phyloP scores from a whole-genome alignment of 768 basidiomycete species.

The Suillus variegatus region DNA sequence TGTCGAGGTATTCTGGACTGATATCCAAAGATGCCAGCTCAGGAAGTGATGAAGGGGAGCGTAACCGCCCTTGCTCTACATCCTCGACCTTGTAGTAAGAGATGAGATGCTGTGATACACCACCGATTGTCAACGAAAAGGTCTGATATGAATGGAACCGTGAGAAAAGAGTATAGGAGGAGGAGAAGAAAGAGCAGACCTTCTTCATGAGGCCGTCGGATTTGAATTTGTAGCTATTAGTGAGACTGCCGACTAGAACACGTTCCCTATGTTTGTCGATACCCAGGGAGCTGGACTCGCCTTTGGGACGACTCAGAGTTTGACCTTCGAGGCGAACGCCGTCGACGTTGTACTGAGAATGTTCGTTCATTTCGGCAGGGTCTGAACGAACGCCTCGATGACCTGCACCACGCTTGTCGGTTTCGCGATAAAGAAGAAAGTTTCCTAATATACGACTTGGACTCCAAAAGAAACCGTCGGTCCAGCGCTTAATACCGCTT shows the following conservation, averaged over 20 bases:
- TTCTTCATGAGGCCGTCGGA: constrained; percentile 95
- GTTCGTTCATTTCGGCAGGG: constrained; percentile 38
- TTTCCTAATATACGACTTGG: constrained; percentile 92
- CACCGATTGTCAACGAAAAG: constrained; percentile 84
- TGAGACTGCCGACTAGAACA: constrained; percentile 85
- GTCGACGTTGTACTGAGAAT: constrained; percentile 37
- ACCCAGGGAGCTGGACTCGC: constrained; percentile 44
- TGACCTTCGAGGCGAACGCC: constrained; percentile 36
- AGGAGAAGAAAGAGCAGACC: constrained; percentile 46
- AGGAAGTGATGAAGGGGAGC: constrained; percentile 83
- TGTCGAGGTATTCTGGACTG: constrained; percentile 84
- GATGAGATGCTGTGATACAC: constrained; percentile 88
- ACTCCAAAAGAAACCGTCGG: constrained; percentile 96
- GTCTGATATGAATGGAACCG: constrained; percentile 53
- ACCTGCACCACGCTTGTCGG: constrained; percentile 76
- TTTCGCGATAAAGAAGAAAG: constrained; percentile 94
- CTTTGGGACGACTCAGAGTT: constrained; percentile 66
- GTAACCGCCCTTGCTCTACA: constrained; percentile 84
- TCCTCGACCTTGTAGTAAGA: constrained; percentile 95
- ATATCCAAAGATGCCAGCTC: constrained; percentile 88
- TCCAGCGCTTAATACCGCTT: constrained; percentile 97
- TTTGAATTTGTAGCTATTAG: constrained; percentile 94
- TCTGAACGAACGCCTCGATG: constrained; percentile 55
- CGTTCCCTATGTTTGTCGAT: constrained; percentile 79
- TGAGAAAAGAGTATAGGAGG: constrained; percentile 28